phyloP scores from a whole-genome alignment of 1,284 basidiomycete species.

The Thelephora terrestris region DNA sequence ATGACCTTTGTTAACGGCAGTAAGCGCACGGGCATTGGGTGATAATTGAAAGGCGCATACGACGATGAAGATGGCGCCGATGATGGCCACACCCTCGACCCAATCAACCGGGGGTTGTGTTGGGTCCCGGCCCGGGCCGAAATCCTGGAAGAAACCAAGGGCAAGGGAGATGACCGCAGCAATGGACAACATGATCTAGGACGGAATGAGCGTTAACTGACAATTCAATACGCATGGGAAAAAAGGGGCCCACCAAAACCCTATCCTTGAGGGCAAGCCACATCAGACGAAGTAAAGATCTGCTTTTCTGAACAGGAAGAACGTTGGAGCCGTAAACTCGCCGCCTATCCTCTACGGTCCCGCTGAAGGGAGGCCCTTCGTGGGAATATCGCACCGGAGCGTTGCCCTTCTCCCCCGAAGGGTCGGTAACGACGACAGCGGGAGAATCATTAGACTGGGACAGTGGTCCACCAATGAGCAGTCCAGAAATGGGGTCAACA shows the following conservation, averaged over 20 bases:
- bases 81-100: conserved; percentile 98
- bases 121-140: conserved; percentile 42
- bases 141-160: conserved; percentile 83
- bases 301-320: conserved; percentile 70
- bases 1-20: conserved; percentile 41
- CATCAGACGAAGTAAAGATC: conserved; percentile 80
- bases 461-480: conserved; percentile 16
- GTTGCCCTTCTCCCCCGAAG: background rate
- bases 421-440: background rate
- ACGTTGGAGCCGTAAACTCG: conserved; percentile 80
- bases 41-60: conserved; percentile 30
- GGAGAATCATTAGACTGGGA: too few species aligned
- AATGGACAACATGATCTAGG: conserved; percentile 78
- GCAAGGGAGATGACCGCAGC: conserved; percentile 91
- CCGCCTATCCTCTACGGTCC: conserved; percentile 54
- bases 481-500: conserved; percentile 51
- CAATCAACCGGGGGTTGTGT: conserved; percentile 77
- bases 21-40: conserved; percentile 1
- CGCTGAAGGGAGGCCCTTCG: conserved; percentile 35
- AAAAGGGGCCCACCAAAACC: conserved; percentile 58
- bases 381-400: conserved; percentile 2
- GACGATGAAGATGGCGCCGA: conserved; percentile 82
- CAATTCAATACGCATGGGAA: background rate
- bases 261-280: conserved; percentile 95
- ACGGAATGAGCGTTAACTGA: background rate